These are phyloP conservation scores for Aristolochia californica DNA, from an alignment of 164 flowering plant genomes.

Conservation along the genomic window DNA sequence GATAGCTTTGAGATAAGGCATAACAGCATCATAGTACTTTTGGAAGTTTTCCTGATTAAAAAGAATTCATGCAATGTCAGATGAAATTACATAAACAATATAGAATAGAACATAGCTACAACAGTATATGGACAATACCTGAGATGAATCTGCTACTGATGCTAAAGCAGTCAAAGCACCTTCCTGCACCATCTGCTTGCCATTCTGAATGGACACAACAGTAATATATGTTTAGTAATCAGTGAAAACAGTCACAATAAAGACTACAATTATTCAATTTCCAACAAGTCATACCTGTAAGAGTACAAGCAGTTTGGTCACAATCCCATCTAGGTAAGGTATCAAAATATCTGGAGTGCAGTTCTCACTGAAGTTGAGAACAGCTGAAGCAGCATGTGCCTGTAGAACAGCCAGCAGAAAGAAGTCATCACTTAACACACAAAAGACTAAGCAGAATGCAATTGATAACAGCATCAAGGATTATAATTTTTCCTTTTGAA, in stretches of 20 bases:
- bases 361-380: conserved; percentile 96
- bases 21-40: conserved; percentile 94
- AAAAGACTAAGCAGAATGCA: no score
- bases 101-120: not conserved
- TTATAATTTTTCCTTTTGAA: no score
- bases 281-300: conserved; percentile 50
- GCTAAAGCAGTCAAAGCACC: conserved; percentile 99
- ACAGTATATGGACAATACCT: conserved; percentile 35
- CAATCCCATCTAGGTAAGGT: conserved; percentile 88
- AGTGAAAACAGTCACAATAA: not conserved
- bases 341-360: conserved; percentile 93
- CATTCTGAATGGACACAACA: conserved; percentile 47
- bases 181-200: conserved; percentile 99
- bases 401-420: conserved; percentile 18
- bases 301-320: conserved; percentile 85
- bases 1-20: conserved; percentile 89
- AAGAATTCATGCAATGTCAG: not conserved
- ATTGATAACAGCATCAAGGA: no score
- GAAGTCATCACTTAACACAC: no score
- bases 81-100: not conserved
- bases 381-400: conserved; percentile 99
- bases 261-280: not conserved
- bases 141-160: conserved; percentile 99
- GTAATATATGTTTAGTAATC: not conserved
- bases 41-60: conserved; percentile 74